Base-by-base conservation (phyloP, 352 stramenopile genomes). In the Pythium guiyangense region DNA sequence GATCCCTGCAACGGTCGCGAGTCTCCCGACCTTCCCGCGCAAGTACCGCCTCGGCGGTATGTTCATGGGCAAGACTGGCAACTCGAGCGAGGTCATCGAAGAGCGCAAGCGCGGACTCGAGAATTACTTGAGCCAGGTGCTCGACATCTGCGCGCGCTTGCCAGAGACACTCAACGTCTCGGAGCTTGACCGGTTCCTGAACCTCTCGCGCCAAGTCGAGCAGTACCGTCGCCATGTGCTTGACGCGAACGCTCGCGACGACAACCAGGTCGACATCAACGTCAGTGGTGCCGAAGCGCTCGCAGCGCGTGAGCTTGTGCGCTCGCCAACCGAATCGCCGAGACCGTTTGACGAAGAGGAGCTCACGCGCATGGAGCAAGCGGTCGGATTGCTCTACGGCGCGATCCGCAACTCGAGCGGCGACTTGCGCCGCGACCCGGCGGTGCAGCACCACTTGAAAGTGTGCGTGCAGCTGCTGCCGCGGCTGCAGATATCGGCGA, bases 291-390 rank as follows among this genome's bases (percentile, higher is more conserved):
- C 83, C 12, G 85, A 95, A 66, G 85, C 72, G 22, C 79, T 93
- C 43, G 85, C 85, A 14, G 85, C 85, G 8, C 77, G 85, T 31
- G 85, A 95, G 59, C 79, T 88, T 52, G 73, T 77, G 49, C 85
- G 85, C 14, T 67, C 92, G 48, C 85, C 83, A 10, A 93, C 85
- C 8, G 83, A 95, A 57, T 61, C 93, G 29, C 85, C 83, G 14
- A 95, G 83, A 27, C 85, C 85, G 37, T 73, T 95, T 43, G 83
- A 93, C 49, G 85, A 95, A 52, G 83, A 95, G 40, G 85, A 95
- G 70, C 68, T 95, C 45, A 80, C 64, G 46, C 81, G 92, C 69
- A 95, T 83, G 52, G 85, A 95, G 57, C 81, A 93, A 52, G 85
- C 85, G 0, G 81, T 93, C 29, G 67, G 73, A 42, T 63, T 93